A percentile compares a stretch with the other conserved stretches of the same genome.
Conservation (phyloP, 108 stramenopile genomes). For the Epipyxis sp. region DNA sequence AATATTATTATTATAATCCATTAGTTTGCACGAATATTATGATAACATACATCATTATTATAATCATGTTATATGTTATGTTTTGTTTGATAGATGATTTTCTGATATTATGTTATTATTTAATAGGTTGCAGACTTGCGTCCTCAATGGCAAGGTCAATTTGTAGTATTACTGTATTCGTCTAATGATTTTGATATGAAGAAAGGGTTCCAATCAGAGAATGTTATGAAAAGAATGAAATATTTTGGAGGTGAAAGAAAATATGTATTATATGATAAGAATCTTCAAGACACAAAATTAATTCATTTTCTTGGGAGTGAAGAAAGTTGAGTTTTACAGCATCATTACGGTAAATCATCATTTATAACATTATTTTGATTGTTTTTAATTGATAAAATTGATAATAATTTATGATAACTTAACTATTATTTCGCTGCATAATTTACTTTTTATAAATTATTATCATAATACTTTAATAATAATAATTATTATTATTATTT, state of each 20-base stretch:
- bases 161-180: constrained; percentile 1
- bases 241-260: constrained; percentile 62
- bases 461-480: too few species aligned
- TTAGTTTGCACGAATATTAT: too few species aligned
- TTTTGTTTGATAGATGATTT: too few species aligned
- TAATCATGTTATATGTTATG: too few species aligned
- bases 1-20: too few species aligned
- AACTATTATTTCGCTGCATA: too few species aligned
- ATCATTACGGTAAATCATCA: constrained; percentile 69
- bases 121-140: constrained; percentile 18
- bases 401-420: too few species aligned
- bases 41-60: too few species aligned
- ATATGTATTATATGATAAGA: constrained; percentile 67
- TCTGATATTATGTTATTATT: neutral
- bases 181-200: neutral
- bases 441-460: too few species aligned
- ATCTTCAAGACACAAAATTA: constrained; percentile 55
- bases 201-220: constrained; percentile 40
- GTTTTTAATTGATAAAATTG: too few species aligned
- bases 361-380: too few species aligned
- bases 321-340: constrained; percentile 68
- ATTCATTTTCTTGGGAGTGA: constrained; percentile 67
- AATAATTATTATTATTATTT: constrained; percentile 53
- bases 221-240: constrained; percentile 50
- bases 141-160: constrained; percentile 3